phyloP scores from a whole-genome alignment of 108 stramenopile species.

The Bacterosira constricta region DNA sequence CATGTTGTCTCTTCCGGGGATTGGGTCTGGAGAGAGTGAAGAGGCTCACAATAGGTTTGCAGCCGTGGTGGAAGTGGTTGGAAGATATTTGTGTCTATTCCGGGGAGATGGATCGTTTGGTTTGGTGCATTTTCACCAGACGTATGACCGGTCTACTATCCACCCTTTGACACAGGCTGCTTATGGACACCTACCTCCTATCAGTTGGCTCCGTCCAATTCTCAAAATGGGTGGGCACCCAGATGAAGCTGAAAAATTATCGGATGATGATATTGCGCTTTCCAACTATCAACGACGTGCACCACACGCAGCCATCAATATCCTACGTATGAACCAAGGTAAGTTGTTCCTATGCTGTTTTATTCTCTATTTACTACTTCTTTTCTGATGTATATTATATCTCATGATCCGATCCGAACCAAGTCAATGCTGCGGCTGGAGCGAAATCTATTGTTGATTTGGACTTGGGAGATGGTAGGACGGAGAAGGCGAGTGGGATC shows the following conservation, averaged over 20 bases:
- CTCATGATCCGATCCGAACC: too few relatives aligned
- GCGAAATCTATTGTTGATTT: slow-evolving; percentile 54
- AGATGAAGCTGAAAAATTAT: slow-evolving; percentile 43
- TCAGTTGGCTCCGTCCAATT: slow-evolving; percentile 50
- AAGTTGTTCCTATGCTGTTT: too few relatives aligned
- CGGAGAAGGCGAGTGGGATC: slow-evolving; percentile 62
- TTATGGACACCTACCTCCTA: slow-evolving; percentile 75
- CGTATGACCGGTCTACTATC: slow-evolving; percentile 61
- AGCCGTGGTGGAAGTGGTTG: slow-evolving; percentile 67
- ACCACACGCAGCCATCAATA: slow-evolving; percentile 72
- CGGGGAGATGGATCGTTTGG: slow-evolving; percentile 62
- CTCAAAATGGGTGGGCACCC: slow-evolving; percentile 56
- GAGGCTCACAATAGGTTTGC: slow-evolving; percentile 60
- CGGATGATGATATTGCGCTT: slow-evolving; percentile 59
- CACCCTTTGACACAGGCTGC: slow-evolving; percentile 48
- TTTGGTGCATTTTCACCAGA: slow-evolving; percentile 69
- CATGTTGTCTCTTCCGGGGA: slow-evolving; percentile 60
- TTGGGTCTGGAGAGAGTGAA: slow-evolving; percentile 18
- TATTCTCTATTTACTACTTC: too few relatives aligned
- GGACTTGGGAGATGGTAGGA: slow-evolving; percentile 54
- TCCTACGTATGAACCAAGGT: slow-evolving; percentile 56
- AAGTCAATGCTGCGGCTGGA: slow-evolving; percentile 48
- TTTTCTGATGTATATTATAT: too few relatives aligned
- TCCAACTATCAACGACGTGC: slow-evolving; percentile 72
- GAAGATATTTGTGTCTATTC: slow-evolving; percentile 62